These are phyloP conservation scores for Gastrolobium bilobum DNA, from an alignment of 306 rosid species.

Conservation along the genomic window DNA sequence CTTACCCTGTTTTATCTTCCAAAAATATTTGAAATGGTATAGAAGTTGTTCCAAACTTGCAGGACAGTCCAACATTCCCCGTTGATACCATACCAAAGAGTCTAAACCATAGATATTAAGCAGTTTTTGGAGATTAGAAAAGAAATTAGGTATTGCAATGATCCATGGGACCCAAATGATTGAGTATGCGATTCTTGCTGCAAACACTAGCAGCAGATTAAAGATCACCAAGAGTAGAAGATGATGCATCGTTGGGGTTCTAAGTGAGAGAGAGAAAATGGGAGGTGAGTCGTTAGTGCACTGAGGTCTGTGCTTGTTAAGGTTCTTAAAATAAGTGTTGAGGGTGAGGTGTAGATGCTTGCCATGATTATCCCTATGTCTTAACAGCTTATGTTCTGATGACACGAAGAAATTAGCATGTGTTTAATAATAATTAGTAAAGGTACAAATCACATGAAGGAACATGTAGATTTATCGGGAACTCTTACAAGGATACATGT, in stretches of 20 bases:
- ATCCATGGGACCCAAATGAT: constrained; percentile 57
- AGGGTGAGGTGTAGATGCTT: neutral
- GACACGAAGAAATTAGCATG: neutral
- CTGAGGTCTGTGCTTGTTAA: neutral
- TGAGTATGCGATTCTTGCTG: constrained; percentile 48
- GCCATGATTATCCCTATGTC: neutral
- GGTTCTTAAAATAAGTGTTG: neutral
- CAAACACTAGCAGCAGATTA: constrained; percentile 25
- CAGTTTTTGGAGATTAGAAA: too few relatives aligned
- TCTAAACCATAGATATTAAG: constrained; percentile 19
- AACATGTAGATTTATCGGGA: neutral
- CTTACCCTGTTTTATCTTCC: neutral
- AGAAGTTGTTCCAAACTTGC: constrained; percentile 12
- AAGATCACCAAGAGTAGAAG: neutral
- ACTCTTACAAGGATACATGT: neutral
- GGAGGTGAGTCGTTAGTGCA: too few relatives aligned
- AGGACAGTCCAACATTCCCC: constrained; percentile 15
- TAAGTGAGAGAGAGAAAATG: too few relatives aligned
- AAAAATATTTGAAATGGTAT: constrained; percentile 29
- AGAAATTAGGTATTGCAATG: too few relatives aligned
- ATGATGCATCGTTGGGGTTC: too few relatives aligned
- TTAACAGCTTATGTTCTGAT: neutral
- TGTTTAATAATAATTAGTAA: neutral
- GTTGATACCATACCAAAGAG: neutral
- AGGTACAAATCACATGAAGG: constrained; percentile 4